Base-by-base conservation (phyloP, 768 basidiomycete genomes). In the Infundibulicybe gibba region DNA sequence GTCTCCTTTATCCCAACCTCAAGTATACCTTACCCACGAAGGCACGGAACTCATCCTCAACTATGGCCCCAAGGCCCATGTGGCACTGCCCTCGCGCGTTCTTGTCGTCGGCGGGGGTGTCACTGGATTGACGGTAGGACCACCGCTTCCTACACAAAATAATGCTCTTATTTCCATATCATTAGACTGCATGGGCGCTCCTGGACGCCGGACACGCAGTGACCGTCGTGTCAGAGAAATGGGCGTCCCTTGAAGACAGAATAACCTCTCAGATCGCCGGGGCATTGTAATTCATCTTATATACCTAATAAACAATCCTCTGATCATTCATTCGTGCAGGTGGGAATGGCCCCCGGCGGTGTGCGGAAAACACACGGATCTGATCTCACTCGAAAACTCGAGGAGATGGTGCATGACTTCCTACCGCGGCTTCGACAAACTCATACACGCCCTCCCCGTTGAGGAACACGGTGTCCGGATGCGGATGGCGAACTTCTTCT, bases 331-430 rank as follows among this genome's bases (percentile, higher is more conserved):
- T 19, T 20, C 13, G 32, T 43, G 41, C 41, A 62, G 63, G 16
- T 69, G 68, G 68, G 68, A 70, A 47, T 68, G 60, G 50, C 67
- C 67, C 1, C 67, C 68, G 14, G 68, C 68, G 3, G 68, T 70
- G 15, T 69, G 68, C 49, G 68, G 68, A 39, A 55, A 62, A 33
- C 67, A 70, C 52, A 65, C 65, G 4, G 64, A 68, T 54, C 47
- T 54, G n/a, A 59, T 61, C 42, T 70, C 66, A 5, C 55, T 69
- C 9, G 51, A 47, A 10, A 60, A 63, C 40, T 65, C 68, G 10
- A 66, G 66, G 38, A 40, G 54, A 15, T 70, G 67, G 68, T 63
- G 61, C 51, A 61, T 68, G 64, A 61, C 59, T 9, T 58, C 64
- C 12, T 70, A 70, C 54, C 64, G 62, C 41, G 54, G 59, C 31